These are phyloP conservation scores for California macrophylla DNA, from an alignment of 441 rosid species.

Conservation along the genomic window DNA sequence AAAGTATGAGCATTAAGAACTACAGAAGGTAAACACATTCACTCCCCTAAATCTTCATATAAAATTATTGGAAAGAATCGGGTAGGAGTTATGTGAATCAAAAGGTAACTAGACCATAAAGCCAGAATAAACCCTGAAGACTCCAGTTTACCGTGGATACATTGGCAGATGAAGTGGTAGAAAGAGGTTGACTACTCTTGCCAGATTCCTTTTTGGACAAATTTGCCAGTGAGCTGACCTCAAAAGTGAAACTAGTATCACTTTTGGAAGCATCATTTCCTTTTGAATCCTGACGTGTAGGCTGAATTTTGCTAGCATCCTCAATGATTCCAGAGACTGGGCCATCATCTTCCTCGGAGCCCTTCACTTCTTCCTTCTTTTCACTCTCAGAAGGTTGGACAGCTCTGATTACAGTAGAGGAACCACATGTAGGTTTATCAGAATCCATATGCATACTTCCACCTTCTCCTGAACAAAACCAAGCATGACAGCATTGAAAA, in stretches of 20 bases:
- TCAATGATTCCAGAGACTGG: slow-evolving; percentile 24
- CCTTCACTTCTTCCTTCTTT: slow-evolving; percentile 28
- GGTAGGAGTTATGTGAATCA: neutral
- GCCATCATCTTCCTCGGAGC: slow-evolving; percentile 26
- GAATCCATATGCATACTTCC: slow-evolving; percentile 28
- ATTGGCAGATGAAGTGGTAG: slow-evolving; percentile 29
- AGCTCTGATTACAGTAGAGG: slow-evolving; percentile 33
- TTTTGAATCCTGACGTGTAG: slow-evolving; percentile 30
- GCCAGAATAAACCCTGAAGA: slow-evolving; percentile 4
- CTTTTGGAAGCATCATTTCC: slow-evolving; percentile 35
- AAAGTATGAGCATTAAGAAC: slow-evolving; percentile 1
- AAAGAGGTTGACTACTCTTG: slow-evolving; percentile 39
- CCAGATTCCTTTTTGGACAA: slow-evolving; percentile 31
- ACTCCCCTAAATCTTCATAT: neutral
- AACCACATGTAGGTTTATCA: slow-evolving; percentile 35
- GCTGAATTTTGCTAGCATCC: slow-evolving; percentile 21
- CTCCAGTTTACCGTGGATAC: slow-evolving; percentile 37
- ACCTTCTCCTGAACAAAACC: slow-evolving; percentile 23
- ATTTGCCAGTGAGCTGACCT: slow-evolving; percentile 32
- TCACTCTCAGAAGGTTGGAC: slow-evolving; percentile 35
- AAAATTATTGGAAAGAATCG: neutral
- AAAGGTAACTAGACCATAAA: neutral
- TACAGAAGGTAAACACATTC: neutral
- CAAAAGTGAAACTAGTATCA: slow-evolving; percentile 49
- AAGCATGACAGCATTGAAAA: neutral